A percentile compares a stretch with the other conserved stretches of the same genome.
Conservation (phyloP, 2,329 filamentous ascomycete species). For the Drechslerella stenobrocha region DNA sequence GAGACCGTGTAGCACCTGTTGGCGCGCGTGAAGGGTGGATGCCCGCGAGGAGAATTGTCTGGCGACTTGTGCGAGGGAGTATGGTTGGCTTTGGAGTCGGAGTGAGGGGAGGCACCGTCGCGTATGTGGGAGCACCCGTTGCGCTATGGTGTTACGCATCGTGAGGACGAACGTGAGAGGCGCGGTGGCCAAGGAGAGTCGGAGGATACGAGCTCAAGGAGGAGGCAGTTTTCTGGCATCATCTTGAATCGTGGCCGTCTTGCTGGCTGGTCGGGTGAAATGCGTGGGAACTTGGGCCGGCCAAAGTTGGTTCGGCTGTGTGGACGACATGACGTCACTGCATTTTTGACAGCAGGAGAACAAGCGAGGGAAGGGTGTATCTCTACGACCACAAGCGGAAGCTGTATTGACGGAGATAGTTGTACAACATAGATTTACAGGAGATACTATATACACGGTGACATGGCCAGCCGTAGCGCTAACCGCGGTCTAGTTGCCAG, state of each 20-base stretch:
- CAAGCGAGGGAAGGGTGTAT: too few species aligned
- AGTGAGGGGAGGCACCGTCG: constrained; percentile 1
- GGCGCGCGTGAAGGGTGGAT: constrained; percentile 10
- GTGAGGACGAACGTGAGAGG: not conserved
- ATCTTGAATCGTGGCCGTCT: not conserved
- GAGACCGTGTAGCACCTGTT: constrained; percentile 39
- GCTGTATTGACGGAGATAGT: too few species aligned
- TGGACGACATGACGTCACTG: constrained; percentile 35
- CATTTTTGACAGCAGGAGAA: too few species aligned
- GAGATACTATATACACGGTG: not conserved
- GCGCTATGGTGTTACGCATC: constrained; percentile 34
- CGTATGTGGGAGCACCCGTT: constrained; percentile 17
- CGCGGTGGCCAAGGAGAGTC: constrained; percentile 1
- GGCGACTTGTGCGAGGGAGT: not conserved
- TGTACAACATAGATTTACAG: not conserved
- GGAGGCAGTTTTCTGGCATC: not conserved
- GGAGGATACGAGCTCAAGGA: not conserved
- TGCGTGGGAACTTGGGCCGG: not conserved
- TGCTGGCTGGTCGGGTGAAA: not conserved
- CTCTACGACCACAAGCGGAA: too few species aligned
- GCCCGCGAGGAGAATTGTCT: constrained; percentile 18
- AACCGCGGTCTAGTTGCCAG: too few species aligned
- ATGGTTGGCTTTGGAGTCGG: not conserved
- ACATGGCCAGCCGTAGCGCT: too few species aligned
- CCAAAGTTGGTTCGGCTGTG: not conserved